A percentile compares a stretch with the other conserved stretches of the same genome.
phyloP scores from a whole-genome alignment of 306 rosid species.

The Notholithocarpus densiflorus region DNA sequence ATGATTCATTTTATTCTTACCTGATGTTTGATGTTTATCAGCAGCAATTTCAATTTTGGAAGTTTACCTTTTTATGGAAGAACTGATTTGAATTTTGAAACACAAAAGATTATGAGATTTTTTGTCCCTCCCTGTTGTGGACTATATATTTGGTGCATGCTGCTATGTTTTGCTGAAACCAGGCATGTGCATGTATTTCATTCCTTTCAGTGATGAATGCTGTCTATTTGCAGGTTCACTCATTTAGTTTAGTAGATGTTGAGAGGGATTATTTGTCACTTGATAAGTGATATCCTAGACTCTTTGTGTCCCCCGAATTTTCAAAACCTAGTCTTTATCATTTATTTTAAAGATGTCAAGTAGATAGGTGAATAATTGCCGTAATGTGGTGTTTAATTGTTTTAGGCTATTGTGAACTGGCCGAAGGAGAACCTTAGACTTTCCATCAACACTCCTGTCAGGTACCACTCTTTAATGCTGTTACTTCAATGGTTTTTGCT shows the following conservation, averaged over 20 bases:
- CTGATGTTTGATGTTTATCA: constrained; percentile 14
- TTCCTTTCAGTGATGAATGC: constrained; percentile 8
- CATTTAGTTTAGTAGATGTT: constrained; percentile 62
- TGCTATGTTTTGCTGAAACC: neutral
- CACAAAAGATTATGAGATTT: neutral
- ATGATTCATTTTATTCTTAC: neutral
- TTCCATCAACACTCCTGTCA: constrained; percentile 78
- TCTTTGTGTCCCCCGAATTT: constrained; percentile 77
- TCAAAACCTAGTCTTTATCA: constrained; percentile 51
- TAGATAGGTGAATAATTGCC: constrained; percentile 10
- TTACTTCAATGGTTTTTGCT: neutral
- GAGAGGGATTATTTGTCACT: constrained; percentile 82
- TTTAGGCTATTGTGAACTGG: constrained; percentile 84
- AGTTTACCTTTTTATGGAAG: constrained; percentile 8
- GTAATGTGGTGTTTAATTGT: constrained; percentile 18
- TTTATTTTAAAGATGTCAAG: constrained; percentile 7
- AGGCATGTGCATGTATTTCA: constrained; percentile 9
- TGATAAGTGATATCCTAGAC: constrained; percentile 82
- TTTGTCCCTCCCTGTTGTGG: neutral
- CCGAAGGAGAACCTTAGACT: constrained; percentile 70
- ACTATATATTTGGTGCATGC: constrained; percentile 1
- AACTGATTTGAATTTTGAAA: constrained; percentile 20
- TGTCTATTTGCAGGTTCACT: constrained; percentile 57
- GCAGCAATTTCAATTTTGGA: constrained; percentile 12
- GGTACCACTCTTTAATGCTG: constrained; percentile 41